Evolutionary conservation across 2,329 filamentous ascomycete genomes (phyloP), one percentile per base, ranked within the genome.

Genomic region (Paraconiothyrium brasiliense): DNA sequence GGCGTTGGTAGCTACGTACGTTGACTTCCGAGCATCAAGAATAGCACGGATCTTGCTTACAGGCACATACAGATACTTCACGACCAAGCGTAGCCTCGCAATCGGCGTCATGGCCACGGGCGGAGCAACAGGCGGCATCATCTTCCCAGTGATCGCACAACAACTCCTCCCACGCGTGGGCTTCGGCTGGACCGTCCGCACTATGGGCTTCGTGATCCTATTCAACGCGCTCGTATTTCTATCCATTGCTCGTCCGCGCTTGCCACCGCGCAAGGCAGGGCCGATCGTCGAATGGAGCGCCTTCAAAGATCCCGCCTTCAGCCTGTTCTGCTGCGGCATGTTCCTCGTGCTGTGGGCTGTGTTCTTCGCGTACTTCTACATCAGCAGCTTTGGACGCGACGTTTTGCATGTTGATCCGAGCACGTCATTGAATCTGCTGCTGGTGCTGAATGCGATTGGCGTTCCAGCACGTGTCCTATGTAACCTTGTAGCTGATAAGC

Each of bases 71-170:
- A 55, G 52, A 0, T 89, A 88, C 57, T 90, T 90, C 64, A 80
- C 79, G 20, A 83, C 76, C 24, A 83, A 84, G 20, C 82, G 83
- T 30, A 47, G 41, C 0, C 76, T 89, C 6, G 88, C 87, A 1
- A 81, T 90, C 27, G 86, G 86, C 0, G 78, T 87, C 10, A 80
- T 80, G 1, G 85, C 86, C 0, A 84, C 83, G 0, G 89, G 89
- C 1, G 85, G 85, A 20, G 46, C 46, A 9, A 46, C 56, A 30
- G 65, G 66, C 16, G 81, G 81, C 14, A 73, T 84, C 35, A 75
- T 84, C 58, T 83, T 82, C 61, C 82, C 83, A 0, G 80, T 84
- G 54, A 73, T 83, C 30, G 83, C 89, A 64, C 81, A 86, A 62
- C 81, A 84, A 1, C 34, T 49, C 9, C 55, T 50, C 2, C 55